These are phyloP conservation scores for Handroanthus guayacan DNA, from an alignment of 257 asterid genomes.

Conservation along the genomic window DNA sequence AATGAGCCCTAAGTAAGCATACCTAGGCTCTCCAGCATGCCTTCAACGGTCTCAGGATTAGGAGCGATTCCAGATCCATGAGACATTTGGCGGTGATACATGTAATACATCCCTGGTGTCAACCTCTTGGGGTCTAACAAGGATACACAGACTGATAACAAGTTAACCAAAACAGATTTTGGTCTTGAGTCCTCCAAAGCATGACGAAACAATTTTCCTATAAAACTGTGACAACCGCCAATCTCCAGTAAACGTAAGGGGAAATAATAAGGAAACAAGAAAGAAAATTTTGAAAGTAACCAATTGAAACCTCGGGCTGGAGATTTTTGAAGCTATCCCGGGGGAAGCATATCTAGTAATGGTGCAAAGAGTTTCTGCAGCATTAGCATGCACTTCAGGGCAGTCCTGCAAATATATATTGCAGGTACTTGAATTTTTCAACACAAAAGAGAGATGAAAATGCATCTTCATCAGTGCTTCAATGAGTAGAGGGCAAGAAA, in stretches of 20 bases:
- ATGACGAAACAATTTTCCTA: conserved; percentile 64
- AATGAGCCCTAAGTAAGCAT: conserved; percentile 19
- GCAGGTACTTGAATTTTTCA: conserved; percentile 1
- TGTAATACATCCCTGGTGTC: conserved; percentile 62
- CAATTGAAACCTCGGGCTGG: conserved; percentile 66
- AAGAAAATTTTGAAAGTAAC: neutral
- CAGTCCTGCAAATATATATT: conserved; percentile 62
- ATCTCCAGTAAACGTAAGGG: conserved; percentile 11
- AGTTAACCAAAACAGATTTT: conserved; percentile 69
- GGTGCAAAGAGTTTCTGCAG: conserved; percentile 83
- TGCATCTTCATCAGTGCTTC: conserved; percentile 7
- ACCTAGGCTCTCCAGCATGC: conserved; percentile 77
- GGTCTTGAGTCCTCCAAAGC: conserved; percentile 74
- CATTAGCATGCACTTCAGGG: conserved; percentile 91
- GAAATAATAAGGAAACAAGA: neutral
- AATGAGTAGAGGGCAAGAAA: conserved; percentile 8
- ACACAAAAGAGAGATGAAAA: conserved; percentile 14
- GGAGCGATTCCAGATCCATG: conserved; percentile 51
- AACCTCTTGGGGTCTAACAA: conserved; percentile 74
- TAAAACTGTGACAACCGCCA: conserved; percentile 53
- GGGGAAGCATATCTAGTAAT: conserved; percentile 75
- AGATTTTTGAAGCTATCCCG: conserved; percentile 62
- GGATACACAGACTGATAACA: conserved; percentile 68
- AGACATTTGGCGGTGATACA: conserved; percentile 56
- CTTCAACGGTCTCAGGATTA: conserved; percentile 59